These are phyloP conservation scores for Epichloe sylvatica DNA, from an alignment of 2,329 filamentous ascomycete species.

Conservation along the genomic window DNA sequence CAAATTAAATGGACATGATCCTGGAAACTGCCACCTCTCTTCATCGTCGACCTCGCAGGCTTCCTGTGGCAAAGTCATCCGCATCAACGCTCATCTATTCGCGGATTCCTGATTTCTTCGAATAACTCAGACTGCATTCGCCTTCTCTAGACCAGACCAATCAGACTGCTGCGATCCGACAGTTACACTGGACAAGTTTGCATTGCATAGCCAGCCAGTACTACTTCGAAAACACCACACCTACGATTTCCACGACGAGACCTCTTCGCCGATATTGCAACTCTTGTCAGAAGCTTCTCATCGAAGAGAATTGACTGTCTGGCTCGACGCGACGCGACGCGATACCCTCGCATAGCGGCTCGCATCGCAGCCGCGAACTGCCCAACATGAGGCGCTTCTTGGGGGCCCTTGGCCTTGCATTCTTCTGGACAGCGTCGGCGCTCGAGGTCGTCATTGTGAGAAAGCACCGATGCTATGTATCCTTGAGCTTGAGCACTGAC, in stretches of 20 bases:
- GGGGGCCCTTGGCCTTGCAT: slow-evolving; percentile 35
- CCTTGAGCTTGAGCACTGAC: slow-evolving; percentile 8
- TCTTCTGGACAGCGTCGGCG: slow-evolving; percentile 38
- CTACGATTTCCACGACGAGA: background rate
- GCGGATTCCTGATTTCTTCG: background rate
- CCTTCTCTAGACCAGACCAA: background rate
- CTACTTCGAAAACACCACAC: background rate
- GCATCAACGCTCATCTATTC: background rate
- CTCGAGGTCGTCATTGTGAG: slow-evolving; percentile 40
- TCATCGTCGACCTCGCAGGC: background rate
- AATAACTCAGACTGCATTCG: background rate
- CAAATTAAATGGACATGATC: too few species aligned
- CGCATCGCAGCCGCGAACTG: slow-evolving; percentile 3
- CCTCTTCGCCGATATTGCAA: background rate
- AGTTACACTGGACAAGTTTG: background rate
- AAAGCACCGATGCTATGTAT: background rate
- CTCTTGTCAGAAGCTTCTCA: background rate
- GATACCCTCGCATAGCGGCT: background rate
- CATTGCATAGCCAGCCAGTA: background rate
- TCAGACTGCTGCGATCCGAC: background rate
- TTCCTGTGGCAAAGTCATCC: background rate
- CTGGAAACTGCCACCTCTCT: background rate
- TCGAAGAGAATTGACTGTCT: background rate
- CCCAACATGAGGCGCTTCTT: slow-evolving; percentile 41
- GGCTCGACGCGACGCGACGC: too few species aligned